These are phyloP conservation scores for Umbilicus rupestris DNA, from an alignment of 164 flowering plant species.

Conservation along the genomic window DNA sequence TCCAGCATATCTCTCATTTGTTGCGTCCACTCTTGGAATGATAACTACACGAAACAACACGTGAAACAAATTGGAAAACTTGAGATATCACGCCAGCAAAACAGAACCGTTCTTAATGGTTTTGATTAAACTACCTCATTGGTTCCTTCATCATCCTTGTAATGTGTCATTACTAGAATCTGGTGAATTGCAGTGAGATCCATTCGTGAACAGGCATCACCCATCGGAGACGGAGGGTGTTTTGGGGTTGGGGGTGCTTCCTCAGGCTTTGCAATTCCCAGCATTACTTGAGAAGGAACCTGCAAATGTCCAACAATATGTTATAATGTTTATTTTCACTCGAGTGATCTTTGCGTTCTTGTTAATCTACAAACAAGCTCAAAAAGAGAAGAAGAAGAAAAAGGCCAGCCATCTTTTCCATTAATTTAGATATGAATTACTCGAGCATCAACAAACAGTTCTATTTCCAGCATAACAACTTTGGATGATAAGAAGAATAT, in stretches of 20 bases:
- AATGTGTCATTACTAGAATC: slow-evolving; percentile 68
- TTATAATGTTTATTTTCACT: no score
- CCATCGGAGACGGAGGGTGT: slow-evolving; percentile 82
- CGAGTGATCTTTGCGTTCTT: no score
- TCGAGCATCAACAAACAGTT: no score
- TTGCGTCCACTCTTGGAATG: slow-evolving; percentile 99
- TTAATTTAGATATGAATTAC: no score
- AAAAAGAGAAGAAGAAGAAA: no score
- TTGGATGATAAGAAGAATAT: no score
- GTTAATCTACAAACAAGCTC: no score
- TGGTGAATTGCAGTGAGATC: slow-evolving; percentile 98
- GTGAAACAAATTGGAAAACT: not conserved
- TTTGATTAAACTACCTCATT: slow-evolving; percentile 60
- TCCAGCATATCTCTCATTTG: slow-evolving; percentile 96
- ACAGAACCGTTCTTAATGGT: no score
- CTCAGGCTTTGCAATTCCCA: slow-evolving; percentile 79
- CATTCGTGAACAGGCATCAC: slow-evolving; percentile 91
- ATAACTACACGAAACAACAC: slow-evolving; percentile 49
- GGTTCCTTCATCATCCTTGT: slow-evolving; percentile 93
- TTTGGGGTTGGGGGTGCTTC: slow-evolving; percentile 75
- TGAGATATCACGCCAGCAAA: not conserved
- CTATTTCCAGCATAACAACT: no score
- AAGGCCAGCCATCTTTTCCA: no score
- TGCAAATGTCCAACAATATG: no score
- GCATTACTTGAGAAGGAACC: slow-evolving; percentile 83